phyloP scores from a whole-genome alignment of 75 land plant species.

The Larix kaempferi region DNA sequence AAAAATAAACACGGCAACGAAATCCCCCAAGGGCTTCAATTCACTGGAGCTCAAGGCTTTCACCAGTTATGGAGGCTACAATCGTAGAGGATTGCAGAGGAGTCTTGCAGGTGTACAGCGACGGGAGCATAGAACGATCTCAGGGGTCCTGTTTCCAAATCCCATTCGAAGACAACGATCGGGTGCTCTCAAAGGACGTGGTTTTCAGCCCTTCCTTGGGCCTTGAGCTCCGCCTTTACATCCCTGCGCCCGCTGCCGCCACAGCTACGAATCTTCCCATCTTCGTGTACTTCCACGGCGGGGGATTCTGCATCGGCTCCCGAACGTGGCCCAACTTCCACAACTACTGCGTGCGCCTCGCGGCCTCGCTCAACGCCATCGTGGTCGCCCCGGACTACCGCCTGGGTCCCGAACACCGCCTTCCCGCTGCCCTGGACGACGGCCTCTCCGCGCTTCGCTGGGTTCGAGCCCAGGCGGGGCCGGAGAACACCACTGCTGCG shows the following conservation, averaged over 20 bases:
- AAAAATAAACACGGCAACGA: no score
- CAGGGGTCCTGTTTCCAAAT: conserved; percentile 26
- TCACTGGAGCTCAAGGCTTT: no score
- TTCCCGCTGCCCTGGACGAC: conserved; percentile 69
- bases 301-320: conserved; percentile 66
- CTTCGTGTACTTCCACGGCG: conserved; percentile 73
- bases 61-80: no score
- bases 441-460: conserved; percentile 47
- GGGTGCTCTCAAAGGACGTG: conserved; percentile 49
- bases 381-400: conserved; percentile 58
- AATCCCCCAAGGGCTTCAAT: no score
- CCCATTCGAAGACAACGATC: conserved; percentile 40
- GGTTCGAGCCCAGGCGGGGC: conserved; percentile 34
- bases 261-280: conserved; percentile 36
- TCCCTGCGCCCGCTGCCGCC: conserved; percentile 19
- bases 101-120: conserved; percentile 43
- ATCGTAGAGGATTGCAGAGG: conserved; percentile 44
- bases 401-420: conserved; percentile 69
- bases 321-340: conserved; percentile 50
- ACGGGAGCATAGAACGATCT: conserved; percentile 39
- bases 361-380: conserved; percentile 33
- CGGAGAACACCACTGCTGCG: neutral
- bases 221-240: conserved; percentile 51
- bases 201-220: conserved; percentile 29
- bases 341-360: conserved; percentile 51